phyloP scores from a whole-genome alignment of 768 basidiomycete genomes.

The Sarcomyxa edulis region DNA sequence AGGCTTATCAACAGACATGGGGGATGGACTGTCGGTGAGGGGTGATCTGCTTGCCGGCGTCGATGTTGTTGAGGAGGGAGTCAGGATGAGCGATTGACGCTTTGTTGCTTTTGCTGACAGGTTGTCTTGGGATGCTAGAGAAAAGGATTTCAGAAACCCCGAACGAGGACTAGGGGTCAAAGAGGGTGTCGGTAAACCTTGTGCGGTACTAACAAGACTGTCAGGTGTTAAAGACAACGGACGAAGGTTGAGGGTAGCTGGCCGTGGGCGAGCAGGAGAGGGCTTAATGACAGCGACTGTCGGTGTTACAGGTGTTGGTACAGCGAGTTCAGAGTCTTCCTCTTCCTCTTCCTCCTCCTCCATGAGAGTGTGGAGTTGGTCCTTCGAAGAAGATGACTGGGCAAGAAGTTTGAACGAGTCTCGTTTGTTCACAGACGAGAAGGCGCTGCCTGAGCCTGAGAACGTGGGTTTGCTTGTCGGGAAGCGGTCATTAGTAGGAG shows the following conservation, averaged over 20 bases:
- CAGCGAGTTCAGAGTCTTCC: conserved; percentile 35
- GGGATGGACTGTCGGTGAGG: conserved; percentile 19
- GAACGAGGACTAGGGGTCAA: conserved; percentile 44
- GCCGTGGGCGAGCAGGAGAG: conserved; percentile 48
- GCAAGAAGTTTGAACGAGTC: conserved; percentile 77
- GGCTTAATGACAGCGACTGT: conserved; percentile 28
- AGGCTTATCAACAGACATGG: conserved; percentile 23
- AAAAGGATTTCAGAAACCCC: conserved; percentile 17
- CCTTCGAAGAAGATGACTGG: conserved; percentile 60
- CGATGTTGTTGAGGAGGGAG: conserved; percentile 24
- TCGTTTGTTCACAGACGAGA: conserved; percentile 52
- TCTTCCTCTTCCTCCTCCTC: conserved; percentile 91
- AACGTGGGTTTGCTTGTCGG: conserved; percentile 60
- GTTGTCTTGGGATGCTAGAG: conserved; percentile 38
- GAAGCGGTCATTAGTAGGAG: conserved; percentile 7
- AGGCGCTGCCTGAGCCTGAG: conserved; percentile 32
- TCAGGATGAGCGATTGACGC: conserved; percentile 26
- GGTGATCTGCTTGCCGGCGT: conserved; percentile 21
- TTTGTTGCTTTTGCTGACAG: conserved; percentile 16
- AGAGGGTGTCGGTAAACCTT: conserved; percentile 48
- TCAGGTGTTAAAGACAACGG: conserved; percentile 68
- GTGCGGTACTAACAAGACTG: conserved; percentile 29
- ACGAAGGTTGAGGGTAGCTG: conserved; percentile 60
- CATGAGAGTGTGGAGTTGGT: conserved; percentile 71
- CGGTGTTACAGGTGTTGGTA: conserved; percentile 20